A percentile compares a stretch with the other conserved stretches of the same genome.
Conservation (phyloP, 2,329 filamentous ascomycete genomes). For the Ascochyta fabae region DNA sequence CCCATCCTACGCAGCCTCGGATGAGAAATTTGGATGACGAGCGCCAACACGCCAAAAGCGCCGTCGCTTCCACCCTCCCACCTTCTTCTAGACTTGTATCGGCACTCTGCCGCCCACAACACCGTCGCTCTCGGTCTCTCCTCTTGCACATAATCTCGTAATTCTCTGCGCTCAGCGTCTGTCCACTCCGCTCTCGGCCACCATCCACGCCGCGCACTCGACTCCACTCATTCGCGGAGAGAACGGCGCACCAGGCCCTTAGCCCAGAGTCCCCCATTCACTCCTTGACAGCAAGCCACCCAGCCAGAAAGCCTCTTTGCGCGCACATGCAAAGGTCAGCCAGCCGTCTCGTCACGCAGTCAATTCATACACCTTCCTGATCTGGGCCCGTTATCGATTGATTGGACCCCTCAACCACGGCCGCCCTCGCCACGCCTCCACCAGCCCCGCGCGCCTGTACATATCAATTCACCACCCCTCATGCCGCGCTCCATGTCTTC, state of each 20-base stretch:
- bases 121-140: conserved; percentile 3
- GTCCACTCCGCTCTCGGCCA: conserved; percentile 15
- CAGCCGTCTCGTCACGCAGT: conserved; percentile 22
- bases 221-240: conserved; percentile 18
- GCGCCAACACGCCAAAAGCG: conserved; percentile 14
- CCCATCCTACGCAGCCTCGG: conserved; percentile 10
- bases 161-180: conserved; percentile 1
- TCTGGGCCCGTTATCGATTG: conserved; percentile 15
- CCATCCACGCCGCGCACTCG: conserved; percentile 14
- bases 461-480: conserved; percentile 31
- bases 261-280: conserved; percentile 6
- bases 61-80: conserved; percentile 14
- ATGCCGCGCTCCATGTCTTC: conserved; percentile 25
- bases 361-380: conserved; percentile 21
- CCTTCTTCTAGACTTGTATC: conserved; percentile 9
- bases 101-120: conserved; percentile 1
- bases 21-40: conserved; percentile 16
- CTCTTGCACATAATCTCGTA: conserved; percentile 7
- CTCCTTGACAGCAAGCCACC: conserved; percentile 18
- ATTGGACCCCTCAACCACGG: conserved; percentile 11
- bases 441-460: conserved; percentile 27
- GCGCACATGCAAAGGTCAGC: conserved; percentile 30
- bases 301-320: conserved; percentile 26
- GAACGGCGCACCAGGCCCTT: conserved; percentile 6
- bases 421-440: conserved; percentile 29